These are phyloP conservation scores for Tephrocybe rancida DNA, from an alignment of 768 basidiomycete genomes.

Conservation along the genomic window DNA sequence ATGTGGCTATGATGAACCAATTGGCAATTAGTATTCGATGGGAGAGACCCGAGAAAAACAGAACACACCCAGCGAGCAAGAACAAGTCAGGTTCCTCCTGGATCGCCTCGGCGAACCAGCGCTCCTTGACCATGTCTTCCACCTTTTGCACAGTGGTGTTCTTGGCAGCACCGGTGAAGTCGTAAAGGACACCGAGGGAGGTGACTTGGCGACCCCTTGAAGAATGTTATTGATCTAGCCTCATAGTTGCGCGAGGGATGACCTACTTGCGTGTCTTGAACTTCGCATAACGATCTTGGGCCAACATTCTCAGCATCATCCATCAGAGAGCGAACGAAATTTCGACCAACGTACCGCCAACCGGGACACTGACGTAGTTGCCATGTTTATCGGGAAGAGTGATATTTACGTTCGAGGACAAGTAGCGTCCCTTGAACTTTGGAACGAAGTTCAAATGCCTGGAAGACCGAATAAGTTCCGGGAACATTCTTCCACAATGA, in stretches of 20 bases:
- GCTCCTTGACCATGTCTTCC: slow-evolving; percentile 75
- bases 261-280: slow-evolving; percentile 74
- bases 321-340: background rate
- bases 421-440: slow-evolving; percentile 68
- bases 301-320: background rate
- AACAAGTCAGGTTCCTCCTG: slow-evolving; percentile 83
- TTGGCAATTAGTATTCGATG: too few species aligned
- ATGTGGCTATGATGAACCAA: slow-evolving; percentile 60
- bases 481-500: background rate
- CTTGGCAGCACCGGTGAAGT: slow-evolving; percentile 71
- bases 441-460: slow-evolving; percentile 69
- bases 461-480: background rate
- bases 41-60: background rate
- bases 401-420: slow-evolving; percentile 87
- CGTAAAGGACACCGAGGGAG: slow-evolving; percentile 76
- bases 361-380: slow-evolving; percentile 33
- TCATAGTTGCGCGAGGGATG: background rate
- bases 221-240: background rate
- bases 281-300: slow-evolving; percentile 62
- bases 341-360: slow-evolving; percentile 33
- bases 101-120: slow-evolving; percentile 84
- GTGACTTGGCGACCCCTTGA: slow-evolving; percentile 69
- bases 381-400: slow-evolving; percentile 50
- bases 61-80: slow-evolving; percentile 62
- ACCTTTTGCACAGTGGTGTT: slow-evolving; percentile 83